Conservation (phyloP, 1,284 basidiomycete genomes). For the Macrocybe sp. region DNA sequence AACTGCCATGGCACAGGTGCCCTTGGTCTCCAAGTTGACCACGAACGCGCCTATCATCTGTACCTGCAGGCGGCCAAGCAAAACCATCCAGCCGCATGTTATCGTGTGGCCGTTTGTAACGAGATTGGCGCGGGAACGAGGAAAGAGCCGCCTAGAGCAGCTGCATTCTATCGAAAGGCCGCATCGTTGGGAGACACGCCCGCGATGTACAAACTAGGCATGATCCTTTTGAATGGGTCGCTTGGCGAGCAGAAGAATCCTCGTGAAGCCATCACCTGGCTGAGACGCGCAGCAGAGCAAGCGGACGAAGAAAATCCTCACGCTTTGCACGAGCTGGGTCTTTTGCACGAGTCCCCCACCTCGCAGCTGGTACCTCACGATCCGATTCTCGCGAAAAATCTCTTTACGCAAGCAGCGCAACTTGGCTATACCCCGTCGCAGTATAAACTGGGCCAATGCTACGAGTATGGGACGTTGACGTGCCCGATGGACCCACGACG, state of each 20-base stretch:
- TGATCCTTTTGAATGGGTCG: conserved; percentile 87
- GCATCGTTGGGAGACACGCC: conserved; percentile 95
- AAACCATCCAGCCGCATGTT: conserved; percentile 93
- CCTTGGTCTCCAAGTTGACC: conserved; percentile 92
- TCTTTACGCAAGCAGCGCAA: conserved; percentile 91
- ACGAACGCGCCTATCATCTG: conserved; percentile 97
- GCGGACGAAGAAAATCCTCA: conserved; percentile 99
- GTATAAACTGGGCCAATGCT: conserved; percentile 93
- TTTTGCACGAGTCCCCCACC: conserved; percentile 81
- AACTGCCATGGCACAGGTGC: conserved; percentile 97
- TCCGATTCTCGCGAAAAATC: conserved; percentile 77
- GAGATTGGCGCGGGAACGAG: conserved; percentile 99
- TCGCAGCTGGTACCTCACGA: conserved; percentile 67
- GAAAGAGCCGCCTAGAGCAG: conserved; percentile 82
- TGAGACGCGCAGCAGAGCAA: conserved; percentile 92
- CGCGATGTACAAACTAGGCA: conserved; percentile 99
- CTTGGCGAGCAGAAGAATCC: conserved; percentile 84
- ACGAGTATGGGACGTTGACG: conserved; percentile 87
- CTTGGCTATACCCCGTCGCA: conserved; percentile 93
- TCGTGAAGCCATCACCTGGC: conserved; percentile 92
- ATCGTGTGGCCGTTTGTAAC: conserved; percentile 98
- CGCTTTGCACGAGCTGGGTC: conserved; percentile 93
- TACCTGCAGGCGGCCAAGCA: conserved; percentile 98
- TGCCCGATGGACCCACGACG: conserved; percentile 92
- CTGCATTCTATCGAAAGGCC: conserved; percentile 96